Percentiles rank a stretch among this genome's conserved stretches.
phyloP scores from a whole-genome alignment of 177 flowering plant genomes.

The Tripterygium wilfordii region DNA sequence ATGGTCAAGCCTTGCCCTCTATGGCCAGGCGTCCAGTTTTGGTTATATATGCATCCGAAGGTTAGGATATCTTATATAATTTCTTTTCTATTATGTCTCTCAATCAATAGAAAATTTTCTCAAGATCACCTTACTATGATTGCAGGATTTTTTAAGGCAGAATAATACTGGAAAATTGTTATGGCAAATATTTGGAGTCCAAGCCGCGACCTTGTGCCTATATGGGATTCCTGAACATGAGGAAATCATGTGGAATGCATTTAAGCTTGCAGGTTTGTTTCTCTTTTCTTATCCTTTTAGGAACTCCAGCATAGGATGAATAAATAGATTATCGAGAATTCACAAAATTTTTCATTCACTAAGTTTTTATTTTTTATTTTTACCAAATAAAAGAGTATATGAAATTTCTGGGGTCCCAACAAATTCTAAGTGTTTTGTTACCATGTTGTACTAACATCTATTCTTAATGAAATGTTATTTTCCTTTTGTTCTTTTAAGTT shows the following conservation, averaged over 20 bases:
- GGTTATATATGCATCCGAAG: conserved; percentile 99
- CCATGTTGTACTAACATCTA: too few relatives aligned
- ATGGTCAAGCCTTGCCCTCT: conserved; percentile 43
- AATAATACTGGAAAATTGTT: conserved; percentile 96
- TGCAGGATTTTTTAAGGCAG: conserved; percentile 86
- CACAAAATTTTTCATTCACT: too few relatives aligned
- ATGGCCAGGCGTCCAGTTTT: conserved; percentile 74
- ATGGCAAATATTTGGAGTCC: conserved; percentile 90
- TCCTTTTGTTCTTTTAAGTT: too few relatives aligned
- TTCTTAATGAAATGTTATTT: too few relatives aligned
- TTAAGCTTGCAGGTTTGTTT: conserved; percentile 54
- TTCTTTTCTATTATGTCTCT: not conserved
- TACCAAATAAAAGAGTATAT: too few relatives aligned
- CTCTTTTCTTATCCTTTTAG: conserved; percentile 5
- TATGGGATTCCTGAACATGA: conserved; percentile 89
- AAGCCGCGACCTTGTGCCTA: conserved; percentile 76
- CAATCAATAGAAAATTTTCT: too few relatives aligned
- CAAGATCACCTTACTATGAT: too few relatives aligned
- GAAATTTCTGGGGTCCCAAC: too few relatives aligned
- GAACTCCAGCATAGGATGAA: too few relatives aligned
- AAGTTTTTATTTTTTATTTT: too few relatives aligned
- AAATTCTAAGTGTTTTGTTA: too few relatives aligned
- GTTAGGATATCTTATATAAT: conserved; percentile 26
- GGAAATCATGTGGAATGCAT: conserved; percentile 84
- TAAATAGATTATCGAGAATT: too few relatives aligned